Base-by-base conservation (phyloP, 495 filamentous ascomycete genomes). In the Massariosphaeria phaeospora region DNA sequence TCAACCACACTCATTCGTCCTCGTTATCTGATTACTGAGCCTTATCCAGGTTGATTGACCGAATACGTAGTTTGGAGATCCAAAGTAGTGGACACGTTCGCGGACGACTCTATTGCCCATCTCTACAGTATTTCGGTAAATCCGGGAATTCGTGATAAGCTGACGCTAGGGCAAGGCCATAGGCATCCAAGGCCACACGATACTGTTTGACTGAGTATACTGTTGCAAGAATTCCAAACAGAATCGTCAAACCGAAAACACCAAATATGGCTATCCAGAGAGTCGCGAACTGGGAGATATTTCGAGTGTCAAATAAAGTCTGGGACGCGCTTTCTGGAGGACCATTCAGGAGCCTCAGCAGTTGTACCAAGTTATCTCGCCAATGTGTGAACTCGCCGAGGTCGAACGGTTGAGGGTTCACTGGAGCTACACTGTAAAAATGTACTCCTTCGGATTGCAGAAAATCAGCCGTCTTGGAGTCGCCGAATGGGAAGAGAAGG, bases 201-300 rank as follows among this genome's bases (percentile, higher is more conserved):
- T 46, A 46, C 43, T 46, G 43, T 18, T 46, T 46, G 21, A 46
- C 26, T n/a, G 43, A 46, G 18, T 29, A 46, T 3, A 46, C 43
- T 8, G 43, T 15, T 17, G 43, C 2, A 8, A 46, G 9, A 30
- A 46, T 9, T 7, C 43, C 23, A 15, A 46, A 46, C 8, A 46
- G 25, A 2, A 46, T 46, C 2, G 43, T 46, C 43, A 46, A 46
- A 17, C 27, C 13, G 17, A 46, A 46, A 24, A 46, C 26, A 12
- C 21, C 23, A 24, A 46, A 27, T 11, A 46, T 46, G 2, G 43
- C 21, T 18, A 46, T 18, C 43, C 43, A 46, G 8, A 46, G 23
- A 3, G 43, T 46, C 9, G 43, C 43, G 6, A 46, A 29, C 17
- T 46, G 43, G 2, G 43, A 8, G 18, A 46, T 27, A 26, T 46